Evolutionary conservation across 192 early-diverging fungal species (phyloP).

Genomic region (Podila clonocystis): DNA sequence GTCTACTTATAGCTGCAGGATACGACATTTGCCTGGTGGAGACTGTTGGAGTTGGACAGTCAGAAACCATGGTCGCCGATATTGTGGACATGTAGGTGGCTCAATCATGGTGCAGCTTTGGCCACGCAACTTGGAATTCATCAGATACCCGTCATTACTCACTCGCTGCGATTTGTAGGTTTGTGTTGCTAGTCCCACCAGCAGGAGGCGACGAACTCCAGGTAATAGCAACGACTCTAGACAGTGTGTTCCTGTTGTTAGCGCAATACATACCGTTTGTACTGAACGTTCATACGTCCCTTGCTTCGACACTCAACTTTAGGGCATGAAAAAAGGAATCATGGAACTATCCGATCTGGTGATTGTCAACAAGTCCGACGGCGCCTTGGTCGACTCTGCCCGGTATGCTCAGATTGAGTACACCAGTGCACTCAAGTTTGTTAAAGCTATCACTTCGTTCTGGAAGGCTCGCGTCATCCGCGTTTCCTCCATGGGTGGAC

Average conservation of each 20-base stretch:
- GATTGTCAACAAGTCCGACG: slow-evolving; percentile 86
- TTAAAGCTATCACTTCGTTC: slow-evolving; percentile 47
- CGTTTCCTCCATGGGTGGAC: slow-evolving; percentile 61
- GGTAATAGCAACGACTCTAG: slow-evolving; percentile 18
- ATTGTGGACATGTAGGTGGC: slow-evolving; percentile 81
- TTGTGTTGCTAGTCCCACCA: slow-evolving; percentile 80
- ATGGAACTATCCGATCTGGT: slow-evolving; percentile 87
- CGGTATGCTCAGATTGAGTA: slow-evolving; percentile 75
- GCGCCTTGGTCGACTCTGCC: slow-evolving; percentile 69
- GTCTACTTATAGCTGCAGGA: slow-evolving; percentile 65
- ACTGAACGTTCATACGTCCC: not conserved
- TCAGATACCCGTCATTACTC: not conserved
- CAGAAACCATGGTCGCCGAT: slow-evolving; percentile 86
- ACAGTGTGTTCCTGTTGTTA: not conserved
- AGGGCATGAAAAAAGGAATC: slow-evolving; percentile 90
- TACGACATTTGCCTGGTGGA: slow-evolving; percentile 85
- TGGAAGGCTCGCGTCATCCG: slow-evolving; percentile 68
- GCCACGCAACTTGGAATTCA: not conserved
- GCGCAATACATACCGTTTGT: not conserved
- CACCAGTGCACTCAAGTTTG: slow-evolving; percentile 74
- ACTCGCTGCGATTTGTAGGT: slow-evolving; percentile 38
- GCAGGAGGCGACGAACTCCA: slow-evolving; percentile 90
- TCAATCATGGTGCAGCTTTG: not conserved
- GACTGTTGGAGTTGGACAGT: slow-evolving; percentile 90
- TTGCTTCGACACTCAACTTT: not conserved